Evolutionary conservation across 441 rosid species (phyloP), one percentile per base, ranked within the genome.

Genomic region (Pelargonium fulgidum): DNA sequence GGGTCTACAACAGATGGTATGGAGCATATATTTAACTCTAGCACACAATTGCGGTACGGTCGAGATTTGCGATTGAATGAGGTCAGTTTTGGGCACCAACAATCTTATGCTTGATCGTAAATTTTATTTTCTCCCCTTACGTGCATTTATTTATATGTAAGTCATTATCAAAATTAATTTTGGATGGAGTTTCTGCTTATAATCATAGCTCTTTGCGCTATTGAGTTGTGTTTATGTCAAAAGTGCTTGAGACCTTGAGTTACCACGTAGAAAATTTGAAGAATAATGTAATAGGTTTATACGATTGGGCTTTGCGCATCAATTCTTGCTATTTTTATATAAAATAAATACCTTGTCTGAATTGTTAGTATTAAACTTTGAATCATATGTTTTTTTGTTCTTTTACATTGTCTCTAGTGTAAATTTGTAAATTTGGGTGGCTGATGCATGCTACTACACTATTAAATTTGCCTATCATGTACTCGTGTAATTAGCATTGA

Each of bases 21-120:
- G 99, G 99, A 94, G 80, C 96, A 94, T 83, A 92, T 94, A 75
- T 94, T 92, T 76, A 89, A 85, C 84, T 92, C 91, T 68, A 82
- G 84, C 80, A 90, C 89, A 62, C 96, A 89, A 82, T 79, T 92
- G 80, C 89, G 88, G 36, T 94, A 85, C 83, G 99, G 99, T 72
- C 87, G 96, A 36, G 99, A 94, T 86, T 83, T 90, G 78, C 87
- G 99, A 64, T 82, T 92, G 80, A 94, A 94, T 83, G 98, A 94
- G 98, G 99, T 92, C 68, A 69, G 81, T 69, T 68, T 52, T 67
- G 19, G 54, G 71, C 67, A 39, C 48, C 50, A 36, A 7, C 17
- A 26, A 17, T 36, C 67, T 70, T 62, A 12, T 44, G 56, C 13
- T 61, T 62, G 45, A 58, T 69, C 76, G 54, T 58, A 63, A 65